phyloP scores from a whole-genome alignment of 2,329 filamentous ascomycete species.

The Seiridium unicorne region DNA sequence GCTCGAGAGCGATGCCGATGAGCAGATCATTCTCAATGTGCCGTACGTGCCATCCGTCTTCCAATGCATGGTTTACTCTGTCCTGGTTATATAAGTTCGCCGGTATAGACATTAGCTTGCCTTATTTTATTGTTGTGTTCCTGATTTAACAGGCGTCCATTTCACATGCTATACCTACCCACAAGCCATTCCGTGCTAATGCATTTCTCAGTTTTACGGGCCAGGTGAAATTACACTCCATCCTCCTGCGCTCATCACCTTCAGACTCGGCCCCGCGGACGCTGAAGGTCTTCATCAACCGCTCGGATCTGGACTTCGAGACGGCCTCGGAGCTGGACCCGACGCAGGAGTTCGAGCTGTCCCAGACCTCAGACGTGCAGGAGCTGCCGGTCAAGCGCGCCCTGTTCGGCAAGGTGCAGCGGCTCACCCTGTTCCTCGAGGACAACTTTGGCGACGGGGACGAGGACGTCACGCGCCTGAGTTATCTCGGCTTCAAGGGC shows the following conservation, averaged over 20 bases:
- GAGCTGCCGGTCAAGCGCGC: slow-evolving; percentile 87
- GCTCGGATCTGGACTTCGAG: slow-evolving; percentile 80
- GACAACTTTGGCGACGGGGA: slow-evolving; percentile 85
- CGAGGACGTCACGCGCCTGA: slow-evolving; percentile 75
- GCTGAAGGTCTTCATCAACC: slow-evolving; percentile 85
- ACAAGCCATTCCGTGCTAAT: neutral
- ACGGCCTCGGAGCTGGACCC: slow-evolving; percentile 67
- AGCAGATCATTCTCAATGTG: slow-evolving; percentile 89
- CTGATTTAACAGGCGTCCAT: neutral
- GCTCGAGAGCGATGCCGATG: slow-evolving; percentile 82
- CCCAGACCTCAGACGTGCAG: slow-evolving; percentile 77
- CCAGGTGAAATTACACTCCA: slow-evolving; percentile 87
- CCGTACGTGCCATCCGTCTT: slow-evolving; percentile 58
- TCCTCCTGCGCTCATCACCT: slow-evolving; percentile 78
- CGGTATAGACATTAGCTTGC: neutral
- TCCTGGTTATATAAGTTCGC: too few species aligned
- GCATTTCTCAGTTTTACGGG: slow-evolving; percentile 71
- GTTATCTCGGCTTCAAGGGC: slow-evolving; percentile 89
- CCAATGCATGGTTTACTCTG: too few species aligned
- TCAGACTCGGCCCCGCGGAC: slow-evolving; percentile 73
- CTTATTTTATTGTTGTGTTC: too few species aligned
- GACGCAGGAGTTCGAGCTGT: slow-evolving; percentile 75
- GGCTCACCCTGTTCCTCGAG: slow-evolving; percentile 81
- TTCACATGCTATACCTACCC: neutral
- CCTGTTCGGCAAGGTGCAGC: slow-evolving; percentile 82